Evolutionary conservation across 1,139 yeast genomes (phyloP).

Genomic region (Scheffersomyces titani): DNA sequence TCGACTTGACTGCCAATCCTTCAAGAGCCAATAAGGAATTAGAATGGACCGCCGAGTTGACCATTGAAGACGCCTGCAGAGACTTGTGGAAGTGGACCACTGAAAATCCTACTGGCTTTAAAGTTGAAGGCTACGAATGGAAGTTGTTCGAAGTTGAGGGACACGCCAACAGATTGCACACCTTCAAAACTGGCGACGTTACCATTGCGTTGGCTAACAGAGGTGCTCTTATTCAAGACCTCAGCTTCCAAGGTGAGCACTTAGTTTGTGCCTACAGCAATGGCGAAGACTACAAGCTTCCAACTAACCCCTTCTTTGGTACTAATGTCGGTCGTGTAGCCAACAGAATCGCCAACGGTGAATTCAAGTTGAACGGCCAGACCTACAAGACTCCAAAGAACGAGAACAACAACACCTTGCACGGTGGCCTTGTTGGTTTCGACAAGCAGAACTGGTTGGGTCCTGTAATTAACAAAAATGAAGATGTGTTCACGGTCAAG

Average conservation of each 20-base stretch:
- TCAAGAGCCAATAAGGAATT: slow-evolving; percentile 67
- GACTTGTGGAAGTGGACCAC: slow-evolving; percentile 83
- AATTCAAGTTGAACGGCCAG: slow-evolving; percentile 41
- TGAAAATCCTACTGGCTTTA: slow-evolving; percentile 67
- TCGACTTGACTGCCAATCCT: slow-evolving; percentile 73
- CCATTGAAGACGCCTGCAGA: slow-evolving; percentile 64
- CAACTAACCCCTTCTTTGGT: slow-evolving; percentile 55
- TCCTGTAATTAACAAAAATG: slow-evolving; percentile 42
- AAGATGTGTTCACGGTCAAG: slow-evolving; percentile 35
- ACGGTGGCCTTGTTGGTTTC: slow-evolving; percentile 56
- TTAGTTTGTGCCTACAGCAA: slow-evolving; percentile 37
- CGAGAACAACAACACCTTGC: slow-evolving; percentile 45
- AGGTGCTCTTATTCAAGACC: slow-evolving; percentile 53
- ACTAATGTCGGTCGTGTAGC: slow-evolving; percentile 68
- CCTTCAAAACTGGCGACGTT: slow-evolving; percentile 34
- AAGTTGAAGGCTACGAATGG: slow-evolving; percentile 40
- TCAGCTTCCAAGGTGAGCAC: slow-evolving; percentile 34
- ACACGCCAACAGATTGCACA: slow-evolving; percentile 42
- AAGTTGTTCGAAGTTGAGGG: slow-evolving; percentile 23
- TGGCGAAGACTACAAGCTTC: slow-evolving; percentile 35
- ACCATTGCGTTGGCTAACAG: slow-evolving; percentile 49
- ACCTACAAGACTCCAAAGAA: slow-evolving; percentile 43
- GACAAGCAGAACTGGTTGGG: slow-evolving; percentile 52
- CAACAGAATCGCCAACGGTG: slow-evolving; percentile 55
- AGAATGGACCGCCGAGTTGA: slow-evolving; percentile 60